Evolutionary conservation across 75 land plant genomes (phyloP).

Genomic region (Ceratopteris richardii): DNA sequence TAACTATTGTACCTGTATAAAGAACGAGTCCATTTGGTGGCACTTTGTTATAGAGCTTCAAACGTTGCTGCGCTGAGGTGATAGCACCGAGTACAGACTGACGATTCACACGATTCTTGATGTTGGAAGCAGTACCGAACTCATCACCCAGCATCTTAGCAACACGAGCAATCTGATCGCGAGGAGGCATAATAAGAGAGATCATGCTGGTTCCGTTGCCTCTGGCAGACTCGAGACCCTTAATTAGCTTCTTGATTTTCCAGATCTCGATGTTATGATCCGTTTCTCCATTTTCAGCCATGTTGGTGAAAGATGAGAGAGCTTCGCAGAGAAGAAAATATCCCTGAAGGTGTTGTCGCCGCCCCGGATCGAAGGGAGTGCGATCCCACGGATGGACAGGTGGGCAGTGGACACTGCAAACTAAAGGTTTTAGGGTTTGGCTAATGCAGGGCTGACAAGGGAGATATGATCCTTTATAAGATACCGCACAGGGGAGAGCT

Average conservation of each 20-base stretch:
- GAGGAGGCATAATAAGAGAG: constrained; percentile 76
- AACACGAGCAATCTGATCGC: constrained; percentile 66
- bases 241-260: constrained; percentile 52
- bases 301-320: no score
- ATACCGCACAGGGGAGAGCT: no score
- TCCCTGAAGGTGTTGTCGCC: no score
- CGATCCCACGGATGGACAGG: no score
- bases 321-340: no score
- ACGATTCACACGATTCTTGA: constrained; percentile 64
- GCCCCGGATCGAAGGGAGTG: no score
- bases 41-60: constrained; percentile 73
- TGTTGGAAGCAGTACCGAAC: constrained; percentile 72
- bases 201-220: constrained; percentile 90
- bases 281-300: constrained; percentile 34
- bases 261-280: constrained; percentile 47
- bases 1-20: constrained; percentile 73
- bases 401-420: no score
- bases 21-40: constrained; percentile 64
- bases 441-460: no score
- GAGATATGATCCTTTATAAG: no score
- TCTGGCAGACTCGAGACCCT: constrained; percentile 64
- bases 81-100: constrained; percentile 78
- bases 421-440: no score
- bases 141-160: constrained; percentile 74
- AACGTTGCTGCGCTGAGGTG: constrained; percentile 68